Conservation (phyloP, 305 asterid genomes). For the Fraxinus nigra region DNA sequence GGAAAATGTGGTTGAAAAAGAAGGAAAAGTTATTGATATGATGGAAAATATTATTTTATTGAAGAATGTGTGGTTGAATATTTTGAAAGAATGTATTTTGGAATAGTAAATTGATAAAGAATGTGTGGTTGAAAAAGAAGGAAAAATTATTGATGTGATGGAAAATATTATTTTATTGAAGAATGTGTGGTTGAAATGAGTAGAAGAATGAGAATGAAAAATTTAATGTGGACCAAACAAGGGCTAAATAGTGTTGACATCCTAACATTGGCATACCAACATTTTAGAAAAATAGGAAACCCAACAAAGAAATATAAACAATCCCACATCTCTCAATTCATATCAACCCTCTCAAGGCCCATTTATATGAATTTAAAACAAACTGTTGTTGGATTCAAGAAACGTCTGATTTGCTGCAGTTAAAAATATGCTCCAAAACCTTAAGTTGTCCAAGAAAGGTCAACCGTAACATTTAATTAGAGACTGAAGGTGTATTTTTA, state of each 20-base stretch:
- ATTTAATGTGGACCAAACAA: too few relatives aligned
- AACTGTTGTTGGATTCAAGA: neutral
- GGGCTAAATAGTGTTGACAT: neutral
- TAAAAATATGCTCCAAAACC: neutral
- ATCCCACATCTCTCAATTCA: neutral
- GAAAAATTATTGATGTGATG: too few relatives aligned
- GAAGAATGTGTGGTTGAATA: too few relatives aligned
- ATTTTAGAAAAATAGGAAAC: neutral
- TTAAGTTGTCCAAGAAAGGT: neutral
- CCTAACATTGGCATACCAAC: neutral
- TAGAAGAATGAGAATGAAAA: too few relatives aligned
- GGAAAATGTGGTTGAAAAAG: too few relatives aligned
- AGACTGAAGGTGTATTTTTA: neutral
- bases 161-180: too few relatives aligned
- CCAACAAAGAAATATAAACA: neutral
- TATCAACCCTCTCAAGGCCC: neutral
- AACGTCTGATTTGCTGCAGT: neutral
- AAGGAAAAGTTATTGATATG: too few relatives aligned
- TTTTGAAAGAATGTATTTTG: too few relatives aligned
- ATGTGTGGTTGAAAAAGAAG: too few relatives aligned
- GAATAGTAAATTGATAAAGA: too few relatives aligned
- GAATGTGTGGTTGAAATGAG: too few relatives aligned
- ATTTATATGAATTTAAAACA: neutral
- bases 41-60: too few relatives aligned
- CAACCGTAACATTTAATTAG: neutral